These are phyloP conservation scores for Hemisphaericaspora nanyangensis DNA, from an alignment of 805 yeast genomes.

Conservation along the genomic window DNA sequence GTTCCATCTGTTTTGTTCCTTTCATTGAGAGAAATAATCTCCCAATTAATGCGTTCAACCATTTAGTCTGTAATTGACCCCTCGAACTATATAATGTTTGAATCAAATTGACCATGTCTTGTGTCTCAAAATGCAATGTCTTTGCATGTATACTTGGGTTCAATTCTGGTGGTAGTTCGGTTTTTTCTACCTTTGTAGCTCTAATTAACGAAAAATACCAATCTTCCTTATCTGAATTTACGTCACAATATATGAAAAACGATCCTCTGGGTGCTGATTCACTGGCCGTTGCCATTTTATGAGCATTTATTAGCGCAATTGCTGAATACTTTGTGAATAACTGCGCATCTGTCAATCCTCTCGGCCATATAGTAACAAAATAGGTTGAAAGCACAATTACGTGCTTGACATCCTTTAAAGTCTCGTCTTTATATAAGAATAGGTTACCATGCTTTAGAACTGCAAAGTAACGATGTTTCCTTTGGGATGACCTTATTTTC, in stretches of 20 bases:
- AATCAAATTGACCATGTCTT: constrained; percentile 68
- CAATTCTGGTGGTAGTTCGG: constrained; percentile 10
- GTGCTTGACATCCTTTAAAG: constrained; percentile 62
- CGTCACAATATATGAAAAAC: constrained; percentile 67
- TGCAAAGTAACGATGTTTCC: constrained; percentile 62
- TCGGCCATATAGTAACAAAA: constrained; percentile 83
- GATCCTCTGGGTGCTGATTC: constrained; percentile 42
- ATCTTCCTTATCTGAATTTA: constrained; percentile 83
- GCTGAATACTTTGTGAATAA: constrained; percentile 78
- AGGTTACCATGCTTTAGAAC: constrained; percentile 83
- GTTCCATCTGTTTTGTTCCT: constrained; percentile 62
- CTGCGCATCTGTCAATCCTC: constrained; percentile 66
- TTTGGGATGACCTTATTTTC: constrained; percentile 20
- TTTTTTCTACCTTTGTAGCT: constrained; percentile 55
- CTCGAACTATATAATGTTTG: constrained; percentile 78
- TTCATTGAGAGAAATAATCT: constrained; percentile 76
- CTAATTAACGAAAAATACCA: constrained; percentile 85
- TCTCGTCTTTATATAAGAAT: constrained; percentile 75
- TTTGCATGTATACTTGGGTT: constrained; percentile 63
- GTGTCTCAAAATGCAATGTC: constrained; percentile 67
- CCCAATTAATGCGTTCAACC: constrained; percentile 89
- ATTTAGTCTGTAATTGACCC: constrained; percentile 76
- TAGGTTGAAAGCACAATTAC: constrained; percentile 73
- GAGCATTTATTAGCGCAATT: constrained; percentile 55
- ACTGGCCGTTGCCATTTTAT: constrained; percentile 3